Base-by-base conservation (phyloP, 1,139 yeast species). In the Debaryomycetaceae sp. region DNA sequence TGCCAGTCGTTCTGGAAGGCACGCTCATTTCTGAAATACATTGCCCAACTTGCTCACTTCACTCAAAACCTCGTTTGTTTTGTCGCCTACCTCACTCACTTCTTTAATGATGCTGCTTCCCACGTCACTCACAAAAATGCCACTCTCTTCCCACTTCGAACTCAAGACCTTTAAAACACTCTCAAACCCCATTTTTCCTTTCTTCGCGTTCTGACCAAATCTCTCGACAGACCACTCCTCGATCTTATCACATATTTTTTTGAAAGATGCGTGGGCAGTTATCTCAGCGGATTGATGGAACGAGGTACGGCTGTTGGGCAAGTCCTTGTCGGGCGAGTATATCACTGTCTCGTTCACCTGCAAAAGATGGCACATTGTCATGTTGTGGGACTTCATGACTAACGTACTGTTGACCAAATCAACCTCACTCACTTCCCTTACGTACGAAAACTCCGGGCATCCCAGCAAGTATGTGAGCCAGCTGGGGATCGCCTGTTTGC, bases 141-240 rank as follows among this genome's bases (percentile, higher is more conserved):
- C 80, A 7, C 69, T 63, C 48, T 72, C 74, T 33, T 74, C 72
- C 81, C 81, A 75, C 52, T 74, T 76, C 45, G 74, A 70, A 42
- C 75, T 69, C 43, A 84, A 75, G 31, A 75, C 65, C 46, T 76
- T 64, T 46, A 91, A 71, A 5, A 91, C 97, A 5, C 80, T 66
- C 54, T 91, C 98, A 59, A 93, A 91, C 0, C 97, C 99, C 31
- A 69, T 57, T 54, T 82, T 84, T 23, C 98, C 99, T 51, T 80
- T 80, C 44, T 68, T 68, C 6, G 98, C 97, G 63, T 93, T 93
- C 59, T 87, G 95, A 37, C 84, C 82, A 65, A 91, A 93, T 60
- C 97, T 74, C 57, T 87, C 89, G 4, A 89, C 84, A 0, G 93
- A 82, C 96, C 97, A 93, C 41, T 88, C 95, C 63, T 93, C 99